A percentile compares a stretch with the other conserved stretches of the same genome.
These are phyloP conservation scores for Betula pendula DNA, from an alignment of 306 rosid genomes.

Conservation along the genomic window DNA sequence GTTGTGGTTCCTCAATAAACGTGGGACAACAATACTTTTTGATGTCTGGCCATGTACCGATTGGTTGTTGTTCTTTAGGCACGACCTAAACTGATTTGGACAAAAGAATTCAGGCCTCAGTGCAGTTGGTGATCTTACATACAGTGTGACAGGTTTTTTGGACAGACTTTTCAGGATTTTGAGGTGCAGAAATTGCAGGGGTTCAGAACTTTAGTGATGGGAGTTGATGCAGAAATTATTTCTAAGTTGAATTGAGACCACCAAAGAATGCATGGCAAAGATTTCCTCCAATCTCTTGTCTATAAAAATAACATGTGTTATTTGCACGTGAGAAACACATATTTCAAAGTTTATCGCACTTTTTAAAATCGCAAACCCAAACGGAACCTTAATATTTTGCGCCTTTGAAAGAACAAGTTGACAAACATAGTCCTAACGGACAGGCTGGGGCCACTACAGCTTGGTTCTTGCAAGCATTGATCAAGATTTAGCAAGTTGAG, in stretches of 20 bases:
- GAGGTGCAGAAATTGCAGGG: not conserved
- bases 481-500: not conserved
- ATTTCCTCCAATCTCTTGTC: too few species aligned
- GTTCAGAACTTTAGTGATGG: not conserved
- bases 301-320: too few species aligned
- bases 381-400: too few species aligned
- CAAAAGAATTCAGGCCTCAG: not conserved
- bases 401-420: too few species aligned
- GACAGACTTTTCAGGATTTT: not conserved
- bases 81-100: not conserved
- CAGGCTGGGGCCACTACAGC: too few species aligned
- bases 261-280: not conserved
- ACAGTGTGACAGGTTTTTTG: not conserved
- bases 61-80: not conserved
- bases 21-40: not conserved
- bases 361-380: too few species aligned
- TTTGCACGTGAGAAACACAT: too few species aligned
- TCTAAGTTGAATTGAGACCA: not conserved
- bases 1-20: not conserved
- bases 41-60: not conserved
- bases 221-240: not conserved
- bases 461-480: not conserved
- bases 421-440: too few species aligned
- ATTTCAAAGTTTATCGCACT: too few species aligned
- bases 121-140: not conserved